Conservation (phyloP, 176 grass and related monocot species). For the Aegilops speltoides region DNA sequence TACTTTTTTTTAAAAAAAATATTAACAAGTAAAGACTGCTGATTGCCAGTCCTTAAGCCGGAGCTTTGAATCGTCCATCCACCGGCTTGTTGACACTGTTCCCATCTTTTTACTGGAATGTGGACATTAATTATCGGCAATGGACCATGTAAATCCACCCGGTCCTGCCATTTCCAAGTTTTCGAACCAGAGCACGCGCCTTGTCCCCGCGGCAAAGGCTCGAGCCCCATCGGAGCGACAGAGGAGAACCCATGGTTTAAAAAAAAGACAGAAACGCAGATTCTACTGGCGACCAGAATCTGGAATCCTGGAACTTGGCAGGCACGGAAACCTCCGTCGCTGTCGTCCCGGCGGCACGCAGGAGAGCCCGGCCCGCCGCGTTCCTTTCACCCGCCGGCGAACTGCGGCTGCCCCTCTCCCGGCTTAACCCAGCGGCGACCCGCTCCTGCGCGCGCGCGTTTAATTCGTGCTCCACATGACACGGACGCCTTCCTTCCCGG, state of each 20-base stretch:
- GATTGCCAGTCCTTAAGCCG: constrained; percentile 15
- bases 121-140: not conserved
- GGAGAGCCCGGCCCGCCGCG: not conserved
- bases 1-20: not conserved
- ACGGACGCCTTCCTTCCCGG: not conserved
- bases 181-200: not conserved
- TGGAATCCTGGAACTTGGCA: not conserved
- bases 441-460: not conserved
- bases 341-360: not conserved
- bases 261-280: not conserved
- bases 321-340: not conserved
- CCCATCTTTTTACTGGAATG: not conserved
- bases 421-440: not conserved
- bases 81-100: not conserved
- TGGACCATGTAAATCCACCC: not conserved
- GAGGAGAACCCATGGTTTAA: not conserved
- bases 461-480: constrained; percentile 21
- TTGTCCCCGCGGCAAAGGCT: no score
- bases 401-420: not conserved
- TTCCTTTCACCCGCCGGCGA: not conserved
- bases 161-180: not conserved
- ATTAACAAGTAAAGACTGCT: constrained; percentile 21
- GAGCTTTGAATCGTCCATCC: constrained; percentile 25
- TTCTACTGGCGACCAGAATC: not conserved
- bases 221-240: no score